phyloP scores from a whole-genome alignment of 257 asterid species.

The Rehmannia glutinosa region DNA sequence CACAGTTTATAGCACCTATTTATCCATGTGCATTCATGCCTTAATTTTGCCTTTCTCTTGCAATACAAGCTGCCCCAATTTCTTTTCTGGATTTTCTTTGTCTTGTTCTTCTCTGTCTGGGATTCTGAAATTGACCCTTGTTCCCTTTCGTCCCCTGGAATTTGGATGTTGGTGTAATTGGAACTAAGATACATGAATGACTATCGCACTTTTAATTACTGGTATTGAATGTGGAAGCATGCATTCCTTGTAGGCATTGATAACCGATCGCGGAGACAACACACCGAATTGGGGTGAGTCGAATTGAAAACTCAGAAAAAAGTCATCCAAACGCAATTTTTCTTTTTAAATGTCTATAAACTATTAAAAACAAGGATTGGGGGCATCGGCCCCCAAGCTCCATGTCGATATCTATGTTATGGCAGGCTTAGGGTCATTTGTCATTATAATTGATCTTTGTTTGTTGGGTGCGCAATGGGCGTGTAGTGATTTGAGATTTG shows the following conservation, averaged over 20 bases:
- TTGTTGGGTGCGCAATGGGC: too few species aligned
- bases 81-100: background rate
- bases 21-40: constrained; percentile 2
- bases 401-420: too few species aligned
- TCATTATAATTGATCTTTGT: too few species aligned
- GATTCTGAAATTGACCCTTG: constrained; percentile 20
- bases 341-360: too few species aligned
- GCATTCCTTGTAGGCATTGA: background rate
- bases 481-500: too few species aligned
- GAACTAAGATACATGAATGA: background rate
- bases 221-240: background rate
- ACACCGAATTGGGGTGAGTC: too few species aligned
- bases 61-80: constrained; percentile 9
- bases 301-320: too few species aligned
- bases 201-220: background rate
- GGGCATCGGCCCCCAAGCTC: too few species aligned
- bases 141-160: background rate
- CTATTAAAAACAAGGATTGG: too few species aligned
- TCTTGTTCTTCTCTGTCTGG: background rate
- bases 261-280: too few species aligned
- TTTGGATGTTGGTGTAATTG: background rate
- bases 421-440: too few species aligned
- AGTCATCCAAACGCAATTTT: too few species aligned
- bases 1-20: background rate
- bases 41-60: constrained; percentile 4